phyloP scores from a whole-genome alignment of 2,329 filamentous ascomycete species.

The Diplodia corticola region DNA sequence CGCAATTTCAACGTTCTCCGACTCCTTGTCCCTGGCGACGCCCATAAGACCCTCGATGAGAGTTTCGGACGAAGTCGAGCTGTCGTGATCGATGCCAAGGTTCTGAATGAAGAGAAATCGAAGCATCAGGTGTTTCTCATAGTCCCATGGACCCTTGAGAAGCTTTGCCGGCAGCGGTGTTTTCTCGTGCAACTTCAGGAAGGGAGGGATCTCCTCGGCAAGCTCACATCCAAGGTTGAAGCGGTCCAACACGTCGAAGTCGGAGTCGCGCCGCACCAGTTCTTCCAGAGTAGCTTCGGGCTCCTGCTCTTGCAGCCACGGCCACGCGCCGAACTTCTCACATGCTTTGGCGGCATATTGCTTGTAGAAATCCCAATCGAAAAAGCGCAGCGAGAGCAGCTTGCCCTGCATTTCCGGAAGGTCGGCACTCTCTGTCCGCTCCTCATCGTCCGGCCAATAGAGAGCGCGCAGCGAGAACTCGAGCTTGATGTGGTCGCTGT shows the following conservation, averaged over 20 bases:
- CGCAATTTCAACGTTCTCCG: constrained; percentile 33
- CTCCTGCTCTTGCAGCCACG: constrained; percentile 34
- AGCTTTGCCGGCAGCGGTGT: constrained; percentile 38
- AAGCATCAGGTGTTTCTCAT: constrained; percentile 34
- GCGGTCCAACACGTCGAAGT: background rate
- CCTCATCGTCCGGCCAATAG: background rate
- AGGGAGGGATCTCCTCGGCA: background rate
- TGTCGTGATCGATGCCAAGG: constrained; percentile 39
- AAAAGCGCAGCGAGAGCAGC: constrained; percentile 37
- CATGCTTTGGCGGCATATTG: constrained; percentile 34
- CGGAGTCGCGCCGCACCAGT: background rate
- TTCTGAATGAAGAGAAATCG: constrained; percentile 38
- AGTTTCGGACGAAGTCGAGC: constrained; percentile 36
- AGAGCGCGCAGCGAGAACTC: constrained; percentile 3
- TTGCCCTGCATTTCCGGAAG: constrained; percentile 15
- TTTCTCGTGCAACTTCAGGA: background rate
- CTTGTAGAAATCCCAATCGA: constrained; percentile 40
- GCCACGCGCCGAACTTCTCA: constrained; percentile 21
- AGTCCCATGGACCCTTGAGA: constrained; percentile 38
- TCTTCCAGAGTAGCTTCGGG: background rate
- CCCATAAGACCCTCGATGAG: constrained; percentile 34
- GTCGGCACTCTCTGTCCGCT: background rate
- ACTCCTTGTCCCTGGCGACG: constrained; percentile 29
- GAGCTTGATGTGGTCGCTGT: constrained; percentile 16
- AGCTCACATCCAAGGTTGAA: background rate